Base-by-base conservation (phyloP, 2,329 filamentous ascomycete genomes). In the Alternaria brassicicola region DNA sequence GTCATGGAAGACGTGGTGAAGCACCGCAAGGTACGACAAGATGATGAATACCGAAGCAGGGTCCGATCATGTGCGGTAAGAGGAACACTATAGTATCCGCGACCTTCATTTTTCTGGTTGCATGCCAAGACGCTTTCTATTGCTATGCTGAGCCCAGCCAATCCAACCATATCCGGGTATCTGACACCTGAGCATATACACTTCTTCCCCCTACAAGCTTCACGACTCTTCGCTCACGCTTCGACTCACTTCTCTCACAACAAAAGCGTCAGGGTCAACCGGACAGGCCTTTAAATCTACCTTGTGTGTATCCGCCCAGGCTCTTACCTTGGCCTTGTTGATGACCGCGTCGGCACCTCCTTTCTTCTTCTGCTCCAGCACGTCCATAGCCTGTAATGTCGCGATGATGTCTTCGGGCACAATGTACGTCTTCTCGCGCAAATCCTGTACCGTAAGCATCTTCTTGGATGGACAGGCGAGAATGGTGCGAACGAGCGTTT, bases 371-470 rank as follows among this genome's bases (percentile, higher is more conserved):
- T 71, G 73, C 61, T 86, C 83, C 45, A 89, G 81, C 33, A 95
- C 80, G 8, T 85, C 88, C 92, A 97, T 97, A 57, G 92, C 88
- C 59, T 90, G 87, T 52, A 97, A 80, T 23, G 92, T 88, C 1
- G 82, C 82, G 41, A 96, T 84, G 57, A 94, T 92, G 78, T 98
- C 94, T 41, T 97, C 94, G 0, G 85, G 84, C 55, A 89, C 82
- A 75, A 98, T 96, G 82, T 91, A 96, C 0, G 93, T 97, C 36
- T 85, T 87, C 47, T 86, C 81, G 52, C 91, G 91, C 69, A 94
- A 89, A 56, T 90, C 85, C 46, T 87, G 84, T 10, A 96, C 81
- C 10, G 89, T 89, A 52, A 93, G 78, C 36, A 75, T 80, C 67
- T 82, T 82, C 65, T 80, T 83, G 12, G 77, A 71, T 5, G 75